Percentiles rank a stretch among this genome's conserved stretches.
These are phyloP conservation scores for Clavispora asparagi DNA, from an alignment of 805 yeast species.

Conservation along the genomic window DNA sequence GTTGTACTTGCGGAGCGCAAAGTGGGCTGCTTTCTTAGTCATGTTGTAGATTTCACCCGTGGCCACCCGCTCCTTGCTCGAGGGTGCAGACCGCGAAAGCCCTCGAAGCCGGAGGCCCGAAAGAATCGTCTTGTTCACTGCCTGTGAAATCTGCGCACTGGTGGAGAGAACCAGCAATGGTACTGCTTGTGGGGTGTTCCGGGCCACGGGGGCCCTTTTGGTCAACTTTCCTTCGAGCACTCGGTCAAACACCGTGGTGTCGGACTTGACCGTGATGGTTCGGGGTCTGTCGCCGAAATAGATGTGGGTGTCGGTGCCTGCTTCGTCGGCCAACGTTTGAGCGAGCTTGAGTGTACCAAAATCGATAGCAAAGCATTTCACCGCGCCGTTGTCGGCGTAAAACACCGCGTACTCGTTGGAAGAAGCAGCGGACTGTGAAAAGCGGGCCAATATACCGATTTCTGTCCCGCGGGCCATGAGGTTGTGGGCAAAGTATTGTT, in stretches of 20 bases:
- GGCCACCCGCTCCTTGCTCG: constrained; percentile 29
- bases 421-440: neutral
- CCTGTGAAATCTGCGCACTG: constrained; percentile 28
- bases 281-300: neutral
- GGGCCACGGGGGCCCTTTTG: constrained; percentile 11
- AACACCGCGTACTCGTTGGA: constrained; percentile 19
- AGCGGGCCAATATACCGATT: neutral
- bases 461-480: constrained; percentile 1
- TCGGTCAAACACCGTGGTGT: constrained; percentile 29
- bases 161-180: constrained; percentile 14
- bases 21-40: constrained; percentile 34
- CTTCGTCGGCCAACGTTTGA: neutral
- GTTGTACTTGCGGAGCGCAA: constrained; percentile 34
- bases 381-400: constrained; percentile 16
- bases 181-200: constrained; percentile 6
- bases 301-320: constrained; percentile 3
- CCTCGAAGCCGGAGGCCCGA: constrained; percentile 41
- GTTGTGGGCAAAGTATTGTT: constrained; percentile 7
- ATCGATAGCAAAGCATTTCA: constrained; percentile 17
- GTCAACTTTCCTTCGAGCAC: constrained; percentile 24
- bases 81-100: constrained; percentile 16
- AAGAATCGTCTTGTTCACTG: constrained; percentile 29
- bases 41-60: constrained; percentile 38
- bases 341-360: constrained; percentile 12
- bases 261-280: constrained; percentile 6